These are phyloP conservation scores for Malassezia caprae DNA, from an alignment of 1,284 basidiomycete genomes.

Conservation along the genomic window DNA sequence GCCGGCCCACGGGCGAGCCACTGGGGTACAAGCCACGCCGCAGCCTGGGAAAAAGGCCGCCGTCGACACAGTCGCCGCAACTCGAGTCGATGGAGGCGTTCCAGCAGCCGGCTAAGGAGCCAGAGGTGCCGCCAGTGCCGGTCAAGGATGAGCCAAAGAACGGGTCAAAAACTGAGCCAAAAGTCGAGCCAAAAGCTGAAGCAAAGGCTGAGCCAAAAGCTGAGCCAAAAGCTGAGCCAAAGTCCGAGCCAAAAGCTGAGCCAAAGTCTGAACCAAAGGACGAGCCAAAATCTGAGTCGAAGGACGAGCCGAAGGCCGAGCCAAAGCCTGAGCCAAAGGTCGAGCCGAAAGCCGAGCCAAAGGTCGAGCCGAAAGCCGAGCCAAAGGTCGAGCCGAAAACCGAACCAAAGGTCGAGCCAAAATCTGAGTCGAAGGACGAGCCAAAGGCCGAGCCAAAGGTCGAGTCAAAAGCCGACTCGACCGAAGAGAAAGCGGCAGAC, in stretches of 20 bases:
- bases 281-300: too few relatives aligned
- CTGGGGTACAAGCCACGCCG: conserved; percentile 11
- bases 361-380: background rate
- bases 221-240: background rate
- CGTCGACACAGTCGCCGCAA: conserved; percentile 16
- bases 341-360: background rate
- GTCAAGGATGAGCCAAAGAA: background rate
- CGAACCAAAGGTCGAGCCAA: background rate
- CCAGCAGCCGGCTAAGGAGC: conserved; percentile 4
- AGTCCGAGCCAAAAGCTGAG: background rate
- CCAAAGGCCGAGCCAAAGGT: background rate
- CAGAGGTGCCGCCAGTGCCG: background rate
- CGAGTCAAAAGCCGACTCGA: background rate
- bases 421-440: background rate
- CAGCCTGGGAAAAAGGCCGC: conserved; percentile 12
- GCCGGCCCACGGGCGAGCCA: background rate
- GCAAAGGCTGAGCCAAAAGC: background rate
- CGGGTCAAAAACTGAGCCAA: background rate
- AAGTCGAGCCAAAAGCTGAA: background rate
- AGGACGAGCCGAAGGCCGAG: background rate
- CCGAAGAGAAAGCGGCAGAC: too few relatives aligned
- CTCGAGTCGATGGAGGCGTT: conserved; percentile 14
- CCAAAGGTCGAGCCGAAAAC: background rate
- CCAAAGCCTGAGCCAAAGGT: background rate
- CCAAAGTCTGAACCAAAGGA: background rate